Base-by-base conservation (phyloP, 2,329 filamentous ascomycete genomes). In the Ophiostoma piceae region DNA sequence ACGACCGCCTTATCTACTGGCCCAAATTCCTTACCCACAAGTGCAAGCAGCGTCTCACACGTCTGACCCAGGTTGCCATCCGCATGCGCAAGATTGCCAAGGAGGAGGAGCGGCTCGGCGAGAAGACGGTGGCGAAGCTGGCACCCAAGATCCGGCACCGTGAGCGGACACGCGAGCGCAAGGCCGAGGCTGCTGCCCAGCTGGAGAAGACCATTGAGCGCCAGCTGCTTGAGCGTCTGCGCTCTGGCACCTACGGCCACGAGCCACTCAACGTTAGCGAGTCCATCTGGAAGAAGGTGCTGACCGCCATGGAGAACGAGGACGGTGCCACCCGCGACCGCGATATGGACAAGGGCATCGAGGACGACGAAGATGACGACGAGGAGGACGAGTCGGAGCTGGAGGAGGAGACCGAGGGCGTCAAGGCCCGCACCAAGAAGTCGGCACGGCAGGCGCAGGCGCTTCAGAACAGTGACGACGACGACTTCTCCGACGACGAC, bases 171-270 rank as follows among this genome's bases (percentile, higher is more conserved):
- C 84, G 92, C 76, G 85, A 87, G 79, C 80, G 87, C 77, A 87
- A 88, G 78, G 89, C 90, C 12, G 88, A 92, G 79, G 88, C 88
- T 26, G 92, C 92, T 8, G 95, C 95, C 29, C 97, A 97, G 87
- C 88, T 99, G 72, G 95, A 99, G 84, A 85, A 92, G 74, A 93
- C 93, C 8, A 98, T 99, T 79, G 95, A 99, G 84, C 85, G 95
- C 69, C 94, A 98, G 81, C 84, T 99, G 74, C 90, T 99, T 75
- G 92, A 98, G 80, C 85, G 95, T 75, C 82, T 99, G 79, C 86
- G 94, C 74, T 94, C 92, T 77, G 95, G 95, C 65, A 94, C 94
- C 2, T 98, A 99, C 79, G 95, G 95, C 69, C 94, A 98, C 76
- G 88, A 92, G 78, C 95, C 95, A 60, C 84, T 99, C 74, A 99